Base-by-base conservation (phyloP, 208 protist genomes). In the Crithidia expoeki region DNA sequence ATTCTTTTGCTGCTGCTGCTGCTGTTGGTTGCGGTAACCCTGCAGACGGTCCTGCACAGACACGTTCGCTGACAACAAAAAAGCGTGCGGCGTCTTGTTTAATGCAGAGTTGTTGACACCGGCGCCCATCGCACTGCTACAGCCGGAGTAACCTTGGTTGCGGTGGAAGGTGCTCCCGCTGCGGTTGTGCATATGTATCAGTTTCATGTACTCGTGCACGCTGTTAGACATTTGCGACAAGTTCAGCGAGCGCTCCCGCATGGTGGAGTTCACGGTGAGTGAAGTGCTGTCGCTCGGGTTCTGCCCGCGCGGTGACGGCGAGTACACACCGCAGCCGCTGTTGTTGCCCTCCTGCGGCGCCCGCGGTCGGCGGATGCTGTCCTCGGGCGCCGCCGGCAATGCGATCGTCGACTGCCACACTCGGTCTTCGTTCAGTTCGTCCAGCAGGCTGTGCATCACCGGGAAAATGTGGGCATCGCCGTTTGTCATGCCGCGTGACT, bases 391-490 rank as follows among this genome's bases (percentile, higher is more conserved):
- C 36, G 62, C 63, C 1, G 36, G 25, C 49, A 23, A 16, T 38
- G 63, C 27, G 56, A 33, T 42, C 21, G n/a, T 49, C 4, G 56
- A 23, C 50, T 59, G 62, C 55, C 21, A 47, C 21, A 47, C 32
- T 4, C 36, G 28, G 10, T 46, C 67, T 33, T 76, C 69, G 44
- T 57, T 49, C 44, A 68, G n/a, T 42, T 72, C 68, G 11, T 61
- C 67, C 2, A 62, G 61, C 1, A 80, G 32, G 44, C 61, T 59
- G 56, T 79, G 67, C n/a, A 75, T 19, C 27, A 86, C 68, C 1
- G 81, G 67, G 33, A 88, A 88, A 25, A 80, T 33, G 28, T 64
- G 59, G 19, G 68, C 44, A 17, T 76, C 73, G 21, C 53, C 47
- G 30, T 55, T 53, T 11, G 32, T 21, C 42, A 88, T 36, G 10